phyloP scores from a whole-genome alignment of 208 protist genomes.

The Leishmania aethiopica region DNA sequence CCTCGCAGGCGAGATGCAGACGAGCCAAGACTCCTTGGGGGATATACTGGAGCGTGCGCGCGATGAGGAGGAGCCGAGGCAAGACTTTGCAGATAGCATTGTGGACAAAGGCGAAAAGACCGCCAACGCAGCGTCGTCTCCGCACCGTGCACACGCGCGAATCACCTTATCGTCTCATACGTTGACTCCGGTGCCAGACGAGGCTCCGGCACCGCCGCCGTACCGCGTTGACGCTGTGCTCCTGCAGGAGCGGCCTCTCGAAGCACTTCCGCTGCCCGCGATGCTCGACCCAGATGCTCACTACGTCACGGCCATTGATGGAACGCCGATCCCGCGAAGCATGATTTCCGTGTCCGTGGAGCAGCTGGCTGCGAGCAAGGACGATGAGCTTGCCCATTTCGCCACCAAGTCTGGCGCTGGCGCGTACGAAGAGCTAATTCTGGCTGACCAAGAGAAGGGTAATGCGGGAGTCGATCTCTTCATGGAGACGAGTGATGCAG shows the following conservation, averaged over 20 bases:
- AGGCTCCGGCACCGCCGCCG: neutral
- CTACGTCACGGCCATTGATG: constrained; percentile 76
- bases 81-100: neutral
- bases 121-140: neutral
- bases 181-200: neutral
- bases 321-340: constrained; percentile 74
- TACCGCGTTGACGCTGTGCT: neutral
- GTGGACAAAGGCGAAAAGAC: neutral
- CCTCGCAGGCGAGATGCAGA: neutral
- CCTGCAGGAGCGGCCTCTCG: constrained; percentile 4
- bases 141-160: neutral
- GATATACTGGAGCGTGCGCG: neutral
- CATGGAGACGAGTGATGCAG: constrained; percentile 31
- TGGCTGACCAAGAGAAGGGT: constrained; percentile 29
- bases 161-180: neutral
- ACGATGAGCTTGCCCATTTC: constrained; percentile 75
- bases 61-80: neutral
- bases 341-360: constrained; percentile 69
- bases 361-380: constrained; percentile 54
- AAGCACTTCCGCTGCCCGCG: constrained; percentile 28
- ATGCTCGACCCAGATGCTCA: constrained; percentile 44
- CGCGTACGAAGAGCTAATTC: constrained; percentile 72
- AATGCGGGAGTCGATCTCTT: constrained; percentile 39
- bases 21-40: neutral
- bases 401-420: constrained; percentile 62